Conservation (phyloP, 345 rosid genomes). For the Tarenaya hassleriana region DNA sequence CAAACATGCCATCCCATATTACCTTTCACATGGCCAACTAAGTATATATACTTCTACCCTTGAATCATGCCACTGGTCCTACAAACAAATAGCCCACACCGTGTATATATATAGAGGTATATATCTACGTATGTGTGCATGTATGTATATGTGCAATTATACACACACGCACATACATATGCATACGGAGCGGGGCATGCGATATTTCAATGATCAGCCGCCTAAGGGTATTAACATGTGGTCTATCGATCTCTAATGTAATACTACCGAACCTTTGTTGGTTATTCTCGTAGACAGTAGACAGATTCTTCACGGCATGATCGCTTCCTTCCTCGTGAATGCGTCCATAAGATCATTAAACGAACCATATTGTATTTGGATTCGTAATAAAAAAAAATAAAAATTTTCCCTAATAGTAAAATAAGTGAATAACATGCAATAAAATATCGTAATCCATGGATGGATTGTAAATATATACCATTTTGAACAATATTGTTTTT, state of each 20-base stretch:
- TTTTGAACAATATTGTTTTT: conserved; percentile 9
- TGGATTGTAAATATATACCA: conserved; percentile 6
- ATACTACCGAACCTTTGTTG: conserved; percentile 4
- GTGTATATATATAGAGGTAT: conserved; percentile 1
- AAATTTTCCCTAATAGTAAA: no score
- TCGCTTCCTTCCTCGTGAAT: no score
- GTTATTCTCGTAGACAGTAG: conserved; percentile 13
- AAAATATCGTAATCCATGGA: no score
- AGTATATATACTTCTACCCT: conserved; percentile 16
- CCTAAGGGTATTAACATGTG: no score
- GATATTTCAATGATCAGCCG: no score
- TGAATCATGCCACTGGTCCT: conserved; percentile 18
- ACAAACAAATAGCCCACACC: conserved; percentile 10
- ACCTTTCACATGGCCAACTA: conserved; percentile 17
- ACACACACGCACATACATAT: conserved; percentile 6
- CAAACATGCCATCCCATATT: conserved; percentile 10
- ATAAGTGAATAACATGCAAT: no score
- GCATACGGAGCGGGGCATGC: conserved; percentile 13
- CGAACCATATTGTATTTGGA: no score
- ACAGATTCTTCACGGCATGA: conserved; percentile 20
- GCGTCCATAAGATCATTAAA: no score
- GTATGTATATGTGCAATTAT: conserved; percentile 5
- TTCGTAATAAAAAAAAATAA: background rate
- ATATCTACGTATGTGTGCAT: conserved; percentile 3
- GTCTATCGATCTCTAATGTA: no score